Conservation (phyloP, 495 filamentous ascomycete species). For the Lophium mytilinum region DNA sequence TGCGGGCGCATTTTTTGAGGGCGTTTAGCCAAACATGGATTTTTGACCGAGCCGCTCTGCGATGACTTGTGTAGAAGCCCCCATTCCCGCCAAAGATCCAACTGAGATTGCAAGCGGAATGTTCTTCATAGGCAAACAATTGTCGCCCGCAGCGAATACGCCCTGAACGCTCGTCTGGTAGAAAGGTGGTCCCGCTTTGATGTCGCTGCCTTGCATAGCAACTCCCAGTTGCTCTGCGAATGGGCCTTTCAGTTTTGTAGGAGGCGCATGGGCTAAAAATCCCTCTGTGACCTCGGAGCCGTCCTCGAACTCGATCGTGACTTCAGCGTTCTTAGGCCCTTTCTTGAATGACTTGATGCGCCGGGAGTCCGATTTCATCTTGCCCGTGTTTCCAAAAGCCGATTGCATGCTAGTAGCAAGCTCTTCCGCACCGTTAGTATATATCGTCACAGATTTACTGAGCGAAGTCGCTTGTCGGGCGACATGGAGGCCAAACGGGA, state of each 20-base stretch:
- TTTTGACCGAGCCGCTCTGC: constrained; percentile 9
- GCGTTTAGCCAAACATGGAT: constrained; percentile 1
- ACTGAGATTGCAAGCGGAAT: constrained; percentile 4
- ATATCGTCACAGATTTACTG: constrained; percentile 6
- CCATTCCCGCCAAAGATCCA: constrained; percentile 7
- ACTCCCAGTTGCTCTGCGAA: constrained; percentile 12
- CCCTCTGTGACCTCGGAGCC: neutral
- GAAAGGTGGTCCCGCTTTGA: constrained; percentile 10
- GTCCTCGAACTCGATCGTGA: constrained; percentile 7
- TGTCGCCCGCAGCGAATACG: constrained; percentile 21
- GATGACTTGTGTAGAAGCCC: constrained; percentile 7
- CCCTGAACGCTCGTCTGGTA: constrained; percentile 14
- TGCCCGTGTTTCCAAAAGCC: neutral
- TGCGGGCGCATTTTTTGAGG: no score
- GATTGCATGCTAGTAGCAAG: neutral
- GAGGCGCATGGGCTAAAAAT: constrained; percentile 13
- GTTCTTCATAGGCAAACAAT: constrained; percentile 6
- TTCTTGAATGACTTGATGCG: constrained; percentile 7
- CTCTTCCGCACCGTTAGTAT: constrained; percentile 12
- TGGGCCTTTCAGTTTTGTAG: neutral
- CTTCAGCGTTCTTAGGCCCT: neutral
- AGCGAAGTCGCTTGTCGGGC: neutral
- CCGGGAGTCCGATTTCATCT: neutral
- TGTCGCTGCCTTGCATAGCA: neutral
- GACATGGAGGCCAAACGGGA: neutral